Evolutionary conservation across 2,329 filamentous ascomycete species (phyloP).

Genomic region (Arachnomyces sp.): DNA sequence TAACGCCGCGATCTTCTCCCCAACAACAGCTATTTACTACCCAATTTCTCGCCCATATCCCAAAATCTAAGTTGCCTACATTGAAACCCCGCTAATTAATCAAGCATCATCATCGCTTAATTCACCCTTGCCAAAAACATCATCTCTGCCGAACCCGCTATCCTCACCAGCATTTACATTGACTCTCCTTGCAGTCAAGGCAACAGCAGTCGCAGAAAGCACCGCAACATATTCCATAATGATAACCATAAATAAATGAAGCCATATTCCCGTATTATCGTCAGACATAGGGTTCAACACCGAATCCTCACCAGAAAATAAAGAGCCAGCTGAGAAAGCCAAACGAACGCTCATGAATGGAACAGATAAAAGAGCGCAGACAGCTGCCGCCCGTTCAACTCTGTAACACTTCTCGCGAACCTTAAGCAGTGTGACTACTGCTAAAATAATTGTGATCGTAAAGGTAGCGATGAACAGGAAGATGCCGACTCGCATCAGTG

Average conservation of each 20-base stretch:
- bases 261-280: constrained; percentile 9
- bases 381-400: constrained; percentile 9
- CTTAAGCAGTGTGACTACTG: constrained; percentile 9
- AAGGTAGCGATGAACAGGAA: constrained; percentile 11
- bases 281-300: constrained; percentile 10
- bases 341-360: constrained; percentile 12
- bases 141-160: constrained; percentile 8
- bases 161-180: too few species aligned
- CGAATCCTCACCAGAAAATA: constrained; percentile 10
- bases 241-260: constrained; percentile 14
- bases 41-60: too few species aligned
- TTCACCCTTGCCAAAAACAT: constrained; percentile 4
- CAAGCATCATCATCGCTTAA: too few species aligned
- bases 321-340: constrained; percentile 10
- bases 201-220: constrained; percentile 10
- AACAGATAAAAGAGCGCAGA: constrained; percentile 10
- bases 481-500: constrained; percentile 12
- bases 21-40: too few species aligned
- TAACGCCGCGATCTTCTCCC: too few species aligned
- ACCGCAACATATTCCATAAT: constrained; percentile 13
- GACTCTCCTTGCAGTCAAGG: constrained; percentile 9
- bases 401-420: constrained; percentile 10
- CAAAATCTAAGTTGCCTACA: too few species aligned
- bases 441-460: constrained; percentile 5
- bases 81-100: too few species aligned